Percentiles rank a stretch among this genome's conserved stretches.
Evolutionary conservation across 2,329 filamentous ascomycete species (phyloP).

Genomic region (Aspergillus novofumigatus): DNA sequence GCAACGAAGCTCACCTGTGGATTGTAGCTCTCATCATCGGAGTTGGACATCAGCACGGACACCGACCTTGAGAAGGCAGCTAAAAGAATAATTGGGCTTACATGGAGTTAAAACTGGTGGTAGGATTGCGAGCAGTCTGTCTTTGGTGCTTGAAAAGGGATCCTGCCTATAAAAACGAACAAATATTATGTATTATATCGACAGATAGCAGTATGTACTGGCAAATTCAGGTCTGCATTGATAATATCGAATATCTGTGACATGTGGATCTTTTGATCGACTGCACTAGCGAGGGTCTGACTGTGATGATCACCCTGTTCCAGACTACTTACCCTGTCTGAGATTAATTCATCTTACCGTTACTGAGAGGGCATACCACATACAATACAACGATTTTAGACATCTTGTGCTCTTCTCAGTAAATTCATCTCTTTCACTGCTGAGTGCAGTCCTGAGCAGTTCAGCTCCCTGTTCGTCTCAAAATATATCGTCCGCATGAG

Average conservation of each 20-base stretch:
- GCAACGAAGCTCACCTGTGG: not conserved
- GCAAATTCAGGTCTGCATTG: too few species aligned
- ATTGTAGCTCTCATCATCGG: slow-evolving; percentile 4
- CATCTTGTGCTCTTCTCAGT: not conserved
- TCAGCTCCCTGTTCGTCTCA: too few species aligned
- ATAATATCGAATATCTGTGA: not conserved
- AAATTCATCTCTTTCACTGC: not conserved
- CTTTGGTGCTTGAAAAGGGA: too few species aligned
- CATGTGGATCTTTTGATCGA: not conserved
- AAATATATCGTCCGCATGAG: too few species aligned
- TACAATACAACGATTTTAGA: not conserved
- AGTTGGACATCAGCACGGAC: slow-evolving; percentile 4
- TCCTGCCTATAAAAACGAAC: too few species aligned
- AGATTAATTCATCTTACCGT: not conserved
- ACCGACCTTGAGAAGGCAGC: slow-evolving; percentile 12
- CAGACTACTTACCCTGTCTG: too few species aligned
- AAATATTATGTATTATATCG: too few species aligned
- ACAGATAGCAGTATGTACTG: not conserved
- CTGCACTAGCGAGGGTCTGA: not conserved
- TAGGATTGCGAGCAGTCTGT: not conserved
- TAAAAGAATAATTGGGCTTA: slow-evolving; percentile 15
- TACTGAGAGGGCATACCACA: not conserved
- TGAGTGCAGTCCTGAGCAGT: too few species aligned
- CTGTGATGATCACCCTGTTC: not conserved
- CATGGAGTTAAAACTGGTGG: not conserved